Base-by-base conservation (phyloP, 768 basidiomycete species). In the Mycena pura region DNA sequence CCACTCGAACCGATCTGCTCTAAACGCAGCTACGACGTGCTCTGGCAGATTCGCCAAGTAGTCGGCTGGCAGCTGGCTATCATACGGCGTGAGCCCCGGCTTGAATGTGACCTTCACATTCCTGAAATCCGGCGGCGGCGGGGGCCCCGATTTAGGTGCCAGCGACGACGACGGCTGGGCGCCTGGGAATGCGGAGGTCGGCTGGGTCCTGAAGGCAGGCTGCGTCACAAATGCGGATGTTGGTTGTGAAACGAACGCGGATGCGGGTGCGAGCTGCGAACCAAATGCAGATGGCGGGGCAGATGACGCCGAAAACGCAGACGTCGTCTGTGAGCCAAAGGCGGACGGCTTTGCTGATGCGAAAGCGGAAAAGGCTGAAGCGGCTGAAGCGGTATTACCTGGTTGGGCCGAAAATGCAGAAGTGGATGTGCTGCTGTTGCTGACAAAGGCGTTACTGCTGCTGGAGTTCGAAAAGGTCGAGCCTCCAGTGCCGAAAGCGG, bases 1-100 rank as follows among this genome's bases (percentile, higher is more conserved):
- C 85, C 84, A 89, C 68, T 85, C 86, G 66, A 92, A 93, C 73
- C 74, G 84, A 53, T 77, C 74, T 19, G 73, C 73, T 63, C 76
- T 69, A 67, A 91, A 92, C 38, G 86, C 86, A 6, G 82, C 81
- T 66, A 78, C 70, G 51, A 78, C 83, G 6, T 67, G 69, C 46
- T 76, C 68, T 2, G 91, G 89, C 24, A 92, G 65, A 19, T 83
- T 70, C 49, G 83, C 74, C 32, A 77, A 60, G 72, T 92, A 93
- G 64, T 87, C 80, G n/a, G 67, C 64, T 6, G 89, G 90, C 29
- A 92, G 76, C 24, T 81, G 68, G 29, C 56, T 66, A 58, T 86
- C 85, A 66, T 89, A 90, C 56, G 83, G 82, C 61, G 86, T 83
- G 36, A 77, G 62, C 7, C 80, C 83, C 2, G 82, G 81, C 65